Base-by-base conservation (phyloP, 306 rosid species). In the Begonia loranthoides region DNA sequence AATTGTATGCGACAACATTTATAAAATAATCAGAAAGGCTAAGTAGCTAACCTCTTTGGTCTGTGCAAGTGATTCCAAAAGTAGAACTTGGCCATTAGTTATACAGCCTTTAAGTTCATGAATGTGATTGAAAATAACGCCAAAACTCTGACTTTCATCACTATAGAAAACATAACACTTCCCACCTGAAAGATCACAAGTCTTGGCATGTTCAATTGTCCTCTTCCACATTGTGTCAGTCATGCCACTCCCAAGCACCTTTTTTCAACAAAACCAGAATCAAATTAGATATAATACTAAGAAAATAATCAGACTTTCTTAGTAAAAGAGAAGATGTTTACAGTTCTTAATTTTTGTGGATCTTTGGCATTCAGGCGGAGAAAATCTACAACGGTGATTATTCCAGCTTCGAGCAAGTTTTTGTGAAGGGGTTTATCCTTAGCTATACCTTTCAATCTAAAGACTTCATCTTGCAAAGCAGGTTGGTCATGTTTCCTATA, bases 401-500 rank as follows among this genome's bases (percentile, higher is more conserved):
- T 67, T 55, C 73, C 66, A 50, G 84, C 77, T 48, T 69, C 71
- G 2, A 77, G 62, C 65, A 87, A 45, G 45, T 87, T 87, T 51
- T 80, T 82, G 73, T 87, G 96, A 46, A 87, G 79, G 46, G 96
- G 87, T 21, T 94, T 94, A 45, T 82, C 96, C 76, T 87, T 87
- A 0, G 94, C 94, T 57, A 87, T 83, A 33, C 90, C 67, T 60
- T 87, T 94, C 64, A 87, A 69, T 73, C 96, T 80, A 94, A 87
- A 87, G 52, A 87, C 96, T 62, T 83, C 96, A 0, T 87, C 96
- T 22, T 83, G 77, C 67, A 87, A 65, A 45, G 80, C 82, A 4
- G 96, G 96, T 38, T 94, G 96, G 65, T 83, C 83, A 61, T 87
- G 96, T 63, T 83, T 87, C 82, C 80, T 87, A 79, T 87, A 87